Base-by-base conservation (phyloP, 768 basidiomycete species). In the Lenzites betulinus region DNA sequence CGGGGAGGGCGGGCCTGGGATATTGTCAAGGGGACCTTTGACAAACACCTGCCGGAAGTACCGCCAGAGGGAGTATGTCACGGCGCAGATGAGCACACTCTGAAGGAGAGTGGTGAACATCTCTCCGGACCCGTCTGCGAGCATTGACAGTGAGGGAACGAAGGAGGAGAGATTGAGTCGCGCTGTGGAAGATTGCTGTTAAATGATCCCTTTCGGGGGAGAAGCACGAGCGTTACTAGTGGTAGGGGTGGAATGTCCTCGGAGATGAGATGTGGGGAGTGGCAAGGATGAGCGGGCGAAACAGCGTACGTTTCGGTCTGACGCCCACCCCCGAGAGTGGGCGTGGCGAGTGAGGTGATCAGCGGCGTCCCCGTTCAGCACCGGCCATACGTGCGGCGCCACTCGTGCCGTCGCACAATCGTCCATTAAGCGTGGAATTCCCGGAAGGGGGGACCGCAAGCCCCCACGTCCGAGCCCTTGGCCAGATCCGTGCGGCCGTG, bases 1-100 rank as follows among this genome's bases (percentile, higher is more conserved):
- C 13, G 48, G 44, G 15, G 58, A 54, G 11, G 64, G 42, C 6
- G 64, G 64, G 18, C 64, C 64, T 12, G 60, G 64, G 16, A 65
- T 55, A 50, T 65, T 65, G 48, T 62, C 58, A 4, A 65, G 56
- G 9, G 58, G 53, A 33, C 18, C 22, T 39, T 56, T 59, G 57
- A 59, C 57, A 30, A 59, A 47, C 28, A 35, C 28, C 15, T 52
- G 58, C n/a, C 63, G 44, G 39, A 64, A 64, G 54, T 51, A 60
- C 20, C 53, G 47, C 63, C 63, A 64, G 7, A 64, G 41, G 1
- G 59, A 51, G 50, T 54, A 64, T 25, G 63, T 56, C 15, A 58
- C 58, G 11, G 54, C 59, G 38, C 63, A 64, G 39, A 64, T 64
- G 47, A 53, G 41, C 26, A 43, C 30, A 30, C 63, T 64, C 41